phyloP scores from a whole-genome alignment of 345 rosid genomes.

The Rhizophora mangle region DNA sequence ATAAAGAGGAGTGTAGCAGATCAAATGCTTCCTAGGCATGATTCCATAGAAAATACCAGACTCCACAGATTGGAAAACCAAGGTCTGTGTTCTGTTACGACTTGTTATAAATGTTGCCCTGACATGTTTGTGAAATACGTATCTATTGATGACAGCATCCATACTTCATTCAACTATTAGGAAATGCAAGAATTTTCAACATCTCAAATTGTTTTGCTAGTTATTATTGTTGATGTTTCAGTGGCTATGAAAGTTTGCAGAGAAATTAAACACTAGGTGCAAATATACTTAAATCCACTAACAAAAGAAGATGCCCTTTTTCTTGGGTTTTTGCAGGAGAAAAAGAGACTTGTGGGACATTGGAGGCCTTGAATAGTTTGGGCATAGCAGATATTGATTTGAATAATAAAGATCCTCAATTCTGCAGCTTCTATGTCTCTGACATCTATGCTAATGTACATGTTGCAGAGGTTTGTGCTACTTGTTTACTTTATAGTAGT shows the following conservation, averaged over 20 bases:
- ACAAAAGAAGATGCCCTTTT: constrained; percentile 2
- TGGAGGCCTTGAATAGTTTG: constrained; percentile 22
- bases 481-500: constrained; percentile 8
- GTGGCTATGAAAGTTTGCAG: neutral
- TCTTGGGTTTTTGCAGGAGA: constrained; percentile 46
- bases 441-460: constrained; percentile 58
- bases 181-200: neutral
- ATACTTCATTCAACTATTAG: neutral
- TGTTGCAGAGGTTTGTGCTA: constrained; percentile 66
- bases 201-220: constrained; percentile 1
- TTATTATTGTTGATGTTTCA: constrained; percentile 1
- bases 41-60: constrained; percentile 16
- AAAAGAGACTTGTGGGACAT: constrained; percentile 32
- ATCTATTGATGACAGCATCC: neutral
- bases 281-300: constrained; percentile 2
- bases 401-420: constrained; percentile 58
- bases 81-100: constrained; percentile 28
- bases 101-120: neutral
- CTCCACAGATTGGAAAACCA: constrained; percentile 19
- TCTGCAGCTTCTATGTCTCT: constrained; percentile 70
- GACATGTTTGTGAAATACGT: neutral
- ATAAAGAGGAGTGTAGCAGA: constrained; percentile 23
- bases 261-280: neutral
- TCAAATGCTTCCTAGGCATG: constrained; percentile 9
- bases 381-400: constrained; percentile 72